Conservation (phyloP, 2,329 filamentous ascomycete species). For the Diaporthe australafricana region DNA sequence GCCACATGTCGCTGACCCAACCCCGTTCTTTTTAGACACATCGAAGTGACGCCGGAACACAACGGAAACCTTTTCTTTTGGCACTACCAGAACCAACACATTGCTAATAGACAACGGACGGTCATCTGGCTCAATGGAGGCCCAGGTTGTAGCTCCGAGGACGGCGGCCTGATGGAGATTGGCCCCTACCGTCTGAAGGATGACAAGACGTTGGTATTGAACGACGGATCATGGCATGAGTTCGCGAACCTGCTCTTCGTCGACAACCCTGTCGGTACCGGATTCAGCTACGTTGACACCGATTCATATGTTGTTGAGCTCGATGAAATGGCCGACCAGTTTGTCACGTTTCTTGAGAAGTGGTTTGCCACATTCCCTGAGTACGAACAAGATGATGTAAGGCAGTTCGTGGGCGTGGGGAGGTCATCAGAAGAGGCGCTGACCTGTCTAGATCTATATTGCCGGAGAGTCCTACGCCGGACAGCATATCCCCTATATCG, state of each 20-base stretch:
- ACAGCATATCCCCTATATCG: constrained; percentile 97
- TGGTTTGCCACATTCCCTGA: constrained; percentile 93
- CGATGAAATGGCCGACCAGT: constrained; percentile 88
- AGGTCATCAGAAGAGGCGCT: not conserved
- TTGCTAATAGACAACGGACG: constrained; percentile 89
- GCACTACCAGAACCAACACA: constrained; percentile 96
- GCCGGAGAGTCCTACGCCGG: constrained; percentile 97
- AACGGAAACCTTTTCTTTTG: constrained; percentile 99
- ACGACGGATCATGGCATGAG: constrained; percentile 98
- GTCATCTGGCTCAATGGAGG: constrained; percentile 98
- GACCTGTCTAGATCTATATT: constrained; percentile 80
- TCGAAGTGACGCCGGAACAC: constrained; percentile 85
- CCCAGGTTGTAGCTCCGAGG: constrained; percentile 96
- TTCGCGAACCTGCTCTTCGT: constrained; percentile 98
- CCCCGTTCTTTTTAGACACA: constrained; percentile 70
- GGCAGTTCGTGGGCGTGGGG: constrained; percentile 48
- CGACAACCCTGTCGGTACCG: constrained; percentile 95
- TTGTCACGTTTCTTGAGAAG: constrained; percentile 89
- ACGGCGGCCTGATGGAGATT: constrained; percentile 95
- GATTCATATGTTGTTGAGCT: constrained; percentile 88
- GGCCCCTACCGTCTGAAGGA: constrained; percentile 90
- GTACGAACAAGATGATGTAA: constrained; percentile 90
- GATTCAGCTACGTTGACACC: constrained; percentile 94
- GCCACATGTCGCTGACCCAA: not conserved
- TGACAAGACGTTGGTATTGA: constrained; percentile 77